Percentiles rank a stretch among this genome's conserved stretches.
Conservation (phyloP, 1,284 basidiomycete genomes). For the Tylopilus orsonianus region DNA sequence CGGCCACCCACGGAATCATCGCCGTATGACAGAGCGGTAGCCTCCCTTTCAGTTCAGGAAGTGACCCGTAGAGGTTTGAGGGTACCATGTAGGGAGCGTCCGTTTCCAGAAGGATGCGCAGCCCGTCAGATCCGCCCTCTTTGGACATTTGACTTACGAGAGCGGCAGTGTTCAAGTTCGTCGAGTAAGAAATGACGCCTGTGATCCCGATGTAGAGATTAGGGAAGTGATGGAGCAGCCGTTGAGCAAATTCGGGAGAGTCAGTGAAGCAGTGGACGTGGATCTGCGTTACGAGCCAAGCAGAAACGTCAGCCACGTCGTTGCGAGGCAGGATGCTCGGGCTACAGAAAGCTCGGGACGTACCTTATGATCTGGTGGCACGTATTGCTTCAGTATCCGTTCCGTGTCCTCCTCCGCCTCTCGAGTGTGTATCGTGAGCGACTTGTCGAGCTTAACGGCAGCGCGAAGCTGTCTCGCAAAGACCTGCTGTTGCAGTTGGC, state of each 20-base stretch:
- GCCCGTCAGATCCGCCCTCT: slow-evolving; percentile 5
- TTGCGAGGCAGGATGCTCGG: background rate
- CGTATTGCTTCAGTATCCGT: slow-evolving; percentile 66
- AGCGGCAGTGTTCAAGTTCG: slow-evolving; percentile 64
- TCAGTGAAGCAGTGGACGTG: slow-evolving; percentile 85
- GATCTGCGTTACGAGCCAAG: slow-evolving; percentile 43
- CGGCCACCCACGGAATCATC: slow-evolving; percentile 83
- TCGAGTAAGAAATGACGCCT: slow-evolving; percentile 76
- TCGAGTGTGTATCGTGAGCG: slow-evolving; percentile 77
- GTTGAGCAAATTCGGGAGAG: slow-evolving; percentile 64
- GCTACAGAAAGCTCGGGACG: slow-evolving; percentile 10
- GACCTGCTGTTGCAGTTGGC: slow-evolving; percentile 61
- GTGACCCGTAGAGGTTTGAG: slow-evolving; percentile 61
- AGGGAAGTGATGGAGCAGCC: slow-evolving; percentile 72
- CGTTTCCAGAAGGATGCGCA: slow-evolving; percentile 64
- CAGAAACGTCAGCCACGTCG: background rate
- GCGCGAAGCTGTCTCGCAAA: slow-evolving; percentile 66
- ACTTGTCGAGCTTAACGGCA: slow-evolving; percentile 66
- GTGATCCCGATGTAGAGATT: slow-evolving; percentile 82
- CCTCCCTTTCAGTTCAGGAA: slow-evolving; percentile 53
- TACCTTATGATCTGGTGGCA: slow-evolving; percentile 69
- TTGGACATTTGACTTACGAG: slow-evolving; percentile 53
- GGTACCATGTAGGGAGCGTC: slow-evolving; percentile 86
- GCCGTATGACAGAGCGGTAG: slow-evolving; percentile 73
- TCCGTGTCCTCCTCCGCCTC: slow-evolving; percentile 82